These are phyloP conservation scores for Pseudonitzschia delicatissima DNA, from an alignment of 108 stramenopile species.

Conservation along the genomic window DNA sequence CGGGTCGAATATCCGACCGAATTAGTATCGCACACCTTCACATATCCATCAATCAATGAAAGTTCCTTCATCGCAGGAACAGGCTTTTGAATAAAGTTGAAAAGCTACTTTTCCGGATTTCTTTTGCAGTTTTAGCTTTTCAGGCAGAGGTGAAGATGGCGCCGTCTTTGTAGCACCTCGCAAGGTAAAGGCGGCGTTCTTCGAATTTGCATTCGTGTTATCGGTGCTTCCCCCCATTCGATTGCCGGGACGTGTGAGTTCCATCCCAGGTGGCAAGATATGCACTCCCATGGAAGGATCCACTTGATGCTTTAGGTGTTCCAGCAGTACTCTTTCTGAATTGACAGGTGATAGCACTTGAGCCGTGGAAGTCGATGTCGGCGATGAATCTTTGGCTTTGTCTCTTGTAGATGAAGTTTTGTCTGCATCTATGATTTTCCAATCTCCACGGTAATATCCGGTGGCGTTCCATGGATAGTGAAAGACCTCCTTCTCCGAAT, in stretches of 20 bases:
- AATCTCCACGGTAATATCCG: constrained; percentile 82
- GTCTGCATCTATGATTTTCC: constrained; percentile 31
- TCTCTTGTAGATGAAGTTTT: background rate
- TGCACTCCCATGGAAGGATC: constrained; percentile 40
- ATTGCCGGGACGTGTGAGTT: constrained; percentile 20
- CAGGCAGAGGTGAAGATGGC: background rate
- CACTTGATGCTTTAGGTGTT: constrained; percentile 19
- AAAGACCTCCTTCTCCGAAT: constrained; percentile 21
- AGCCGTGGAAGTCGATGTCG: background rate
- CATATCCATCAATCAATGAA: constrained; percentile 74
- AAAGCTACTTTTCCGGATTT: constrained; percentile 61
- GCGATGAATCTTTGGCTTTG: background rate
- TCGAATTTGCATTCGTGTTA: background rate
- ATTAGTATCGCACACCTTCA: constrained; percentile 71
- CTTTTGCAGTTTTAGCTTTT: constrained; percentile 43
- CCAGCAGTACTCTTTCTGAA: constrained; percentile 27
- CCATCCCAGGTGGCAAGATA: constrained; percentile 44
- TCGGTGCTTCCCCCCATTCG: background rate
- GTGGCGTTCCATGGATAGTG: constrained; percentile 88
- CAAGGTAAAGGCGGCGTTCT: no score
- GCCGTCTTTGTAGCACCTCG: background rate
- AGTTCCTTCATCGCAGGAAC: constrained; percentile 82
- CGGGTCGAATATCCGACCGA: constrained; percentile 59
- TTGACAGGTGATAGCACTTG: constrained; percentile 15
- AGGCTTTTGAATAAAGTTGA: constrained; percentile 63